phyloP scores from a whole-genome alignment of 495 filamentous ascomycete species.

The Rusavskia elegans region DNA sequence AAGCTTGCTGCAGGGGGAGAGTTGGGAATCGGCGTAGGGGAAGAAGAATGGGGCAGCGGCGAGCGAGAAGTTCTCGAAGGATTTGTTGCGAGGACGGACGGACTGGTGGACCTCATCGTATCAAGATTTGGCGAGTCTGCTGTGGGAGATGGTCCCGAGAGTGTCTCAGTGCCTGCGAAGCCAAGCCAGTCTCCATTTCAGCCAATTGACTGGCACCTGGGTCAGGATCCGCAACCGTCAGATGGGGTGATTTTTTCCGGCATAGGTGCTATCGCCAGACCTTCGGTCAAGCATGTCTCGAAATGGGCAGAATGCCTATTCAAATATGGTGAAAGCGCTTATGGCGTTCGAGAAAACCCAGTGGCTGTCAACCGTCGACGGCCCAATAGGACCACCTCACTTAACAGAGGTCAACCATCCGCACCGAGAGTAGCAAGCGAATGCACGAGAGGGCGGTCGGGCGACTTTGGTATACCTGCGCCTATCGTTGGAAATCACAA shows the following conservation, averaged over 20 bases:
- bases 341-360: slow-evolving; percentile 66
- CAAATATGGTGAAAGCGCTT: slow-evolving; percentile 57
- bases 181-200: not conserved
- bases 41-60: slow-evolving; percentile 83
- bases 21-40: slow-evolving; percentile 82
- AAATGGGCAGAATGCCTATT: slow-evolving; percentile 79
- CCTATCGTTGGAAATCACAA: slow-evolving; percentile 4
- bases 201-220: not conserved
- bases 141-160: slow-evolving; percentile 1
- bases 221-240: slow-evolving; percentile 24
- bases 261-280: slow-evolving; percentile 46
- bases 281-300: slow-evolving; percentile 48
- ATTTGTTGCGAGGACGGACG: slow-evolving; percentile 47
- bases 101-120: slow-evolving; percentile 68
- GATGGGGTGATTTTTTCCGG: slow-evolving; percentile 81
- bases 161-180: not conserved
- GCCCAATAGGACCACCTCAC: slow-evolving; percentile 14
- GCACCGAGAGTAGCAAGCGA: not conserved
- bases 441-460: not conserved
- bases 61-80: slow-evolving; percentile 85
- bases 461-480: slow-evolving; percentile 7
- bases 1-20: slow-evolving; percentile 86
- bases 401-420: not conserved
- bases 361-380: slow-evolving; percentile 34
- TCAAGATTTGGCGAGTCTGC: slow-evolving; percentile 58